Base-by-base conservation (phyloP, 768 basidiomycete genomes). In the Rhodotorula kratochvilovae region DNA sequence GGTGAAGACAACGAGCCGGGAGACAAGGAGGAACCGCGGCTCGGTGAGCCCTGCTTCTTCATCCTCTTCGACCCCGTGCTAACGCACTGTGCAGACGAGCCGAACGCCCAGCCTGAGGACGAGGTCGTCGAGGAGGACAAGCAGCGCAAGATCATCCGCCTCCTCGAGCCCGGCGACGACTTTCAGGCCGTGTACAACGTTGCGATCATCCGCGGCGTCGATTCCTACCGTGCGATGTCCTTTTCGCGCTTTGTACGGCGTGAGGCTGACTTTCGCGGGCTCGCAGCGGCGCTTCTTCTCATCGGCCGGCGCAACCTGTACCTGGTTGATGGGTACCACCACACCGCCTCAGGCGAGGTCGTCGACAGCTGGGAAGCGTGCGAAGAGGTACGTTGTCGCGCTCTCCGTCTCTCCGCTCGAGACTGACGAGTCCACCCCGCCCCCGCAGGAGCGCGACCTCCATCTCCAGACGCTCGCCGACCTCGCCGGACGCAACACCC, bases 341-440 rank as follows among this genome's bases (percentile, higher is more conserved):
- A 93, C 79, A 88, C 87, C 66, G 87, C 89, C n/a, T 86, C 87
- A 42, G 92, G 91, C 0, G 92, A 93, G 78, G 86, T 96, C 39
- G 88, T 96, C 54, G 90, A 93, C 76, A 91, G 89, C 5, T 85
- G 85, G 60, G 90, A 94, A 77, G 92, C 92, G 2, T 91, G 91
- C 0, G 86, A 86, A 75, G 86, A 87, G 50, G 81, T 94, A 36
- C 86, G 95, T 74, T 89, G 68, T 88, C 94, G 53, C 89, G 92
- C 35, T 78, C 78, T 3, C 91, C 91, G 43, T 92, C 90, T 72
- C 19, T 13, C 27, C 17, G 17, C 8, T n/a, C 21, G 16, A 4
- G 12, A 7, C 50, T 51, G 50, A 53, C 51, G 21, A 23, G 51
- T 4, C 48, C 27, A 21, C 11, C 10, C 29, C 29, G 29, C n/a